phyloP scores from a whole-genome alignment of 2,329 filamentous ascomycete genomes.

The Bipolaris zeicola region DNA sequence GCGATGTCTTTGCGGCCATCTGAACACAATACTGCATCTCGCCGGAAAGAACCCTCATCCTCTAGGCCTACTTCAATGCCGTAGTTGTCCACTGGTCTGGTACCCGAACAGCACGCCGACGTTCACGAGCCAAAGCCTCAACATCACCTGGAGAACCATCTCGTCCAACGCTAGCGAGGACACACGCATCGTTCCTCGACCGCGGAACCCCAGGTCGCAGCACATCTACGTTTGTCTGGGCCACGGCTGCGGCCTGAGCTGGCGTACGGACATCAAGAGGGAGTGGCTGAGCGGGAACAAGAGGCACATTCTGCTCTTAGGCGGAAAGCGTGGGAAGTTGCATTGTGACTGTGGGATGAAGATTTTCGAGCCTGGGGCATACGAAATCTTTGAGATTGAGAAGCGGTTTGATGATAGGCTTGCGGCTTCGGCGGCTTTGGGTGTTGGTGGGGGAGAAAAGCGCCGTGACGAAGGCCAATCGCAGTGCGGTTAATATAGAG shows the following conservation, averaged over 20 bases:
- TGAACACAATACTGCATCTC: conserved; percentile 1
- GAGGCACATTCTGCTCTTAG: not conserved
- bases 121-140: not conserved
- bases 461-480: not conserved
- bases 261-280: conserved; percentile 1
- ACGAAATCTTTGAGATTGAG: not conserved
- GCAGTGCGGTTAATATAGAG: not conserved
- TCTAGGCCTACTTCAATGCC: conserved; percentile 2
- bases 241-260: not conserved
- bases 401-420: not conserved
- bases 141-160: not conserved
- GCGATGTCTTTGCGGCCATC: not conserved
- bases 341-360: conserved; percentile 1
- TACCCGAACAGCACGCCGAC: not conserved
- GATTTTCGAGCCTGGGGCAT: conserved; percentile 2
- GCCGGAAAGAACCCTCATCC: not conserved
- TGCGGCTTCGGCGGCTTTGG: not conserved
- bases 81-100: conserved; percentile 2
- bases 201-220: not conserved
- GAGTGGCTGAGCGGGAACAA: not conserved
- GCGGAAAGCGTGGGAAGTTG: not conserved
- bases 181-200: not conserved
- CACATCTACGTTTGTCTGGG: not conserved
- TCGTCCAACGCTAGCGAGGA: not conserved
- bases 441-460: not conserved